A percentile compares a stretch with the other conserved stretches of the same genome.
phyloP scores from a whole-genome alignment of 2,329 filamentous ascomycete genomes.

The Microascus cirrosus region DNA sequence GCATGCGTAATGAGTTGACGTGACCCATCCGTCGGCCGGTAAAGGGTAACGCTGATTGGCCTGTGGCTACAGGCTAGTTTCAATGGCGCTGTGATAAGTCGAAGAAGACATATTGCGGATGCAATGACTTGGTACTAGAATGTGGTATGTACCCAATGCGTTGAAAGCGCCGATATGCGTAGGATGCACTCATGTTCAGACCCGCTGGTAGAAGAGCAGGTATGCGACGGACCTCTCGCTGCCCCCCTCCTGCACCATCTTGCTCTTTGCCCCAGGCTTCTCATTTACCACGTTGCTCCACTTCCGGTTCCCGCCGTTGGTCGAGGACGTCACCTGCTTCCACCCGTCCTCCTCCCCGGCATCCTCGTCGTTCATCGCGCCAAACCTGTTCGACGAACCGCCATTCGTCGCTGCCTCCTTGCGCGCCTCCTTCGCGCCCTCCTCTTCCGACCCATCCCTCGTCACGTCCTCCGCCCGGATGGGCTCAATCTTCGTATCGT shows the following conservation, averaged over 20 bases:
- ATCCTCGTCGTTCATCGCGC: slow-evolving; percentile 56
- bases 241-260: slow-evolving; percentile 50
- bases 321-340: slow-evolving; percentile 61
- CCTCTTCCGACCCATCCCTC: slow-evolving; percentile 72
- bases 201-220: slow-evolving; percentile 84
- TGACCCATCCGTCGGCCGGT: too few species aligned
- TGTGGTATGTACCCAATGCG: not conserved
- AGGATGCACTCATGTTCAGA: slow-evolving; percentile 24
- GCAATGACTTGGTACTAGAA: not conserved
- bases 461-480: slow-evolving; percentile 83
- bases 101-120: not conserved
- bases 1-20: too few species aligned
- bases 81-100: not conserved
- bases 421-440: slow-evolving; percentile 53
- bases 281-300: slow-evolving; percentile 61
- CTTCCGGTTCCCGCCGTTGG: slow-evolving; percentile 52
- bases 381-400: slow-evolving; percentile 57
- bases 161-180: not conserved
- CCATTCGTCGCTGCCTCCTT: slow-evolving; percentile 35
- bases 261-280: slow-evolving; percentile 34
- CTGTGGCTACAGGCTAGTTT: not conserved
- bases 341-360: slow-evolving; percentile 60
- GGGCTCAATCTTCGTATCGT: slow-evolving; percentile 82
- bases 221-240: slow-evolving; percentile 97
- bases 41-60: too few species aligned